phyloP scores from a whole-genome alignment of 495 filamentous ascomycete species.

The Baudoinia panamericana region DNA sequence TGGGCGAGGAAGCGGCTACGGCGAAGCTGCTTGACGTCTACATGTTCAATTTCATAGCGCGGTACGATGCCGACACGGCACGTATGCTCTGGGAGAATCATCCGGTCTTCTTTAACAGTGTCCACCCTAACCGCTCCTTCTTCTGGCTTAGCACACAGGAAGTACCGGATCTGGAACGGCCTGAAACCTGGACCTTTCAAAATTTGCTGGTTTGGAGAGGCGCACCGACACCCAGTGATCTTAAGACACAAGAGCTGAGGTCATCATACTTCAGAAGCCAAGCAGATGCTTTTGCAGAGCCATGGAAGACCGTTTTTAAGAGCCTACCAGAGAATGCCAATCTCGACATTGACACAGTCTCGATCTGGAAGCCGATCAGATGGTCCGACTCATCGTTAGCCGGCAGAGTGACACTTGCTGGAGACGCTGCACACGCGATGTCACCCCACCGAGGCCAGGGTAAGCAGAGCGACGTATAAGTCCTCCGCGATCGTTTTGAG shows the following conservation, averaged over 20 bases:
- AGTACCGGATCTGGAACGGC: neutral
- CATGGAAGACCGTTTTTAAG: neutral
- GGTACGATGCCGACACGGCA: neutral
- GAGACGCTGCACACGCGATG: conserved; percentile 2
- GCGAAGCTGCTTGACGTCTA: neutral
- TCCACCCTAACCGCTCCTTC: neutral
- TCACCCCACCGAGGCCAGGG: neutral
- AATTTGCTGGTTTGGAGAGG: neutral
- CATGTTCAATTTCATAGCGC: conserved; percentile 1
- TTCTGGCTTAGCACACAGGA: neutral
- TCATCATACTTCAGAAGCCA: neutral
- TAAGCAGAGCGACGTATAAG: no score
- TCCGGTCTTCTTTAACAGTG: conserved; percentile 6
- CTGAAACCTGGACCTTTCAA: conserved; percentile 1
- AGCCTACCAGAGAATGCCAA: neutral
- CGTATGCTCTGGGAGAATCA: neutral
- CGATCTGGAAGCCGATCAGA: neutral
- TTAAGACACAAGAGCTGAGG: neutral
- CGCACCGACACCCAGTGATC: neutral
- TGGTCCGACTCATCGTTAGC: conserved; percentile 1
- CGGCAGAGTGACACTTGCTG: conserved; percentile 1
- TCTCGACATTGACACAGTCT: conserved; percentile 1
- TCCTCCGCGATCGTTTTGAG: no score
- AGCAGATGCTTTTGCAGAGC: neutral
- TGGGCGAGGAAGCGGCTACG: neutral